Evolutionary conservation across 345 rosid genomes (phyloP).

Genomic region (Erysimum cheiranthoides): DNA sequence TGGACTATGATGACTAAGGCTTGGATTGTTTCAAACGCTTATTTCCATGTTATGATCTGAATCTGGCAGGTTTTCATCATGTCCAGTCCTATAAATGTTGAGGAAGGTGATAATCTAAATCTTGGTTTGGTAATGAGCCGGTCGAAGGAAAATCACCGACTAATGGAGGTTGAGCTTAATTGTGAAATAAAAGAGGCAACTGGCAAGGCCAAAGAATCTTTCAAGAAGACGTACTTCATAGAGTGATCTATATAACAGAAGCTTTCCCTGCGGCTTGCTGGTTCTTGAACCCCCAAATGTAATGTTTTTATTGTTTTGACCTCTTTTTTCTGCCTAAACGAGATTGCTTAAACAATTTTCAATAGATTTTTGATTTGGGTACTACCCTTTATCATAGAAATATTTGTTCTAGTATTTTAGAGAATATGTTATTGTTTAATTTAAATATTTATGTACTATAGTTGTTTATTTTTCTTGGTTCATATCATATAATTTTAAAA

Average conservation of each 20-base stretch:
- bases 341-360: slow-evolving; percentile 20
- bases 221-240: slow-evolving; percentile 64
- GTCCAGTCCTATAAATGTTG: slow-evolving; percentile 54
- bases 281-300: slow-evolving; percentile 28
- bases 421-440: neutral
- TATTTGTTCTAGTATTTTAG: neutral
- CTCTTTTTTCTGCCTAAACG: slow-evolving; percentile 5
- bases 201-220: slow-evolving; percentile 56
- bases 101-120: slow-evolving; percentile 64
- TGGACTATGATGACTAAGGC: neutral
- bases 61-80: slow-evolving; percentile 76
- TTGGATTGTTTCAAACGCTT: neutral
- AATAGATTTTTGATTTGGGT: slow-evolving; percentile 1
- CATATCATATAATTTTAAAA: neutral
- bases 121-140: slow-evolving; percentile 80
- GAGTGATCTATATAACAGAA: slow-evolving; percentile 58
- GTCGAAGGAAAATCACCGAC: slow-evolving; percentile 81
- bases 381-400: neutral
- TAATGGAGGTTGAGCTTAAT: slow-evolving; percentile 82
- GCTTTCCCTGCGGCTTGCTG: slow-evolving; percentile 22
- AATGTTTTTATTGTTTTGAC: slow-evolving; percentile 24
- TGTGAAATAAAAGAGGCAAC: slow-evolving; percentile 65
- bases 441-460: neutral
- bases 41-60: neutral
- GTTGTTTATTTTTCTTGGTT: neutral